Evolutionary conservation across 345 rosid genomes (phyloP), one percentile per base, ranked within the genome.

Genomic region (Noccaea bulbosa): DNA sequence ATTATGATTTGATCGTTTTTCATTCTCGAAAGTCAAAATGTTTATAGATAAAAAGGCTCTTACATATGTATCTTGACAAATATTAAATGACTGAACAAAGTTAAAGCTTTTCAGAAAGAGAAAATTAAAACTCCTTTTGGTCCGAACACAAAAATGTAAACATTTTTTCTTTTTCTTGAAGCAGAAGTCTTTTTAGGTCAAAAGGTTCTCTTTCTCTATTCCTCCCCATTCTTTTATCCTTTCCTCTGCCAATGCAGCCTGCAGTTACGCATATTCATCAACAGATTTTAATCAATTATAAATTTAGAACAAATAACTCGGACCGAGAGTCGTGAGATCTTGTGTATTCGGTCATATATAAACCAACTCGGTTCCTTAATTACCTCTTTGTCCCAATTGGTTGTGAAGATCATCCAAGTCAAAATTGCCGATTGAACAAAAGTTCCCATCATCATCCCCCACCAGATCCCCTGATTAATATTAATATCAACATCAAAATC

Each of bases 391-490:
- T 81, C 77, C 95, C 95, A 90, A 52, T 90, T 77, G 22, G 81
- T 72, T 61, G 62, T 72, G 3, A 67, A 63, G 0, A 84, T 83
- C 55, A 87, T 75, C 56, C 83, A 64, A 39, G 79, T 81, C 78
- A 93, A 69, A 1, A 88, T 70, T 35, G 82, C 10, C 0, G 97
- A 85, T 55, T 88, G 93, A 51, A 84, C 65, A 11, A 63, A 27
- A 56, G 91, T 86, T n/a, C 92, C 95, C 2, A 82, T 87, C 52
- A 88, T 72, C 98, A 93, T 88, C 16, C 97, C 95, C 20, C 86
- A 86, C 95, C 92, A 92, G 2, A 90, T 82, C 2, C 91, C 98
- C 93, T 88, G 12, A 63, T 40, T 11, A 7, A 37, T 7, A 4
- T 11, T 48, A 6, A 48, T 47, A 17, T 64, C 11, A 49, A 27